Evolutionary conservation across 805 yeast genomes (phyloP).

Genomic region (Maudiozyma barnettii): DNA sequence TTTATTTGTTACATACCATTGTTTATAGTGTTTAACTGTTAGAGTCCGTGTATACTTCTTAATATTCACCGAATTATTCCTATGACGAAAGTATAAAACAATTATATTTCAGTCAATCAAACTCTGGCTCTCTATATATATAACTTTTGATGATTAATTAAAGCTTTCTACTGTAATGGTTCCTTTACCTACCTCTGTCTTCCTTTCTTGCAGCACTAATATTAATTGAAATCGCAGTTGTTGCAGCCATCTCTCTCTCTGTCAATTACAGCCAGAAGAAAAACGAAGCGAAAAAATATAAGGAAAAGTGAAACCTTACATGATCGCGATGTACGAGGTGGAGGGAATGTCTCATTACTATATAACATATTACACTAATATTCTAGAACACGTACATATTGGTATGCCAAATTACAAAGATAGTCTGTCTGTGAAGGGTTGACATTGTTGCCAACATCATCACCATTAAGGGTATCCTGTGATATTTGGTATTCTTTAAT

Average conservation of each 20-base stretch:
- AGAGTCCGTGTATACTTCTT: too few species aligned
- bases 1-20: too few species aligned
- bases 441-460: not conserved
- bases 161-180: not conserved
- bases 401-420: conserved; percentile 23
- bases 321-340: not conserved
- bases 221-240: not conserved
- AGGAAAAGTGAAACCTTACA: too few species aligned
- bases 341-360: not conserved
- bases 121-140: too few species aligned
- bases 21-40: too few species aligned
- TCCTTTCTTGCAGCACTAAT: not conserved
- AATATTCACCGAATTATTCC: too few species aligned
- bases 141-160: too few species aligned
- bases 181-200: not conserved
- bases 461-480: conserved; percentile 8
- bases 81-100: too few species aligned
- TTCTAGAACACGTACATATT: conserved; percentile 24
- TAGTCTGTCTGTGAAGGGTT: not conserved
- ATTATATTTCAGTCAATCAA: too few species aligned
- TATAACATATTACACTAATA: conserved; percentile 2
- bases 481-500: conserved; percentile 17
- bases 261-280: too few species aligned
- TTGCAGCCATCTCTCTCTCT: not conserved
- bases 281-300: too few species aligned